phyloP scores from a whole-genome alignment of 768 basidiomycete species.

The Russula griseocarnosa region DNA sequence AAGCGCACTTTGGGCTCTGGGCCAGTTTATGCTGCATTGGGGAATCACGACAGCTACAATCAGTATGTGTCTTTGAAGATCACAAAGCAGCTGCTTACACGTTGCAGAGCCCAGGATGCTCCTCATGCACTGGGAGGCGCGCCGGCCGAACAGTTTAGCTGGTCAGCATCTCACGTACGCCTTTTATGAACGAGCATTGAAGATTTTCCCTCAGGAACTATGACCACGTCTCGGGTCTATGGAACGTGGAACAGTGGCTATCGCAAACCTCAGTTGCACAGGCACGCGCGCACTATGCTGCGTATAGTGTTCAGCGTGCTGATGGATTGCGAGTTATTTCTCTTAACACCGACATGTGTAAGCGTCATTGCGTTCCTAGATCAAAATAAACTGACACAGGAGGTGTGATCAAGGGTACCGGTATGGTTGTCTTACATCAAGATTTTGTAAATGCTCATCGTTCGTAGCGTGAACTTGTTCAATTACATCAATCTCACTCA shows the following conservation, averaged over 20 bases:
- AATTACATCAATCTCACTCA: slow-evolving; percentile 72
- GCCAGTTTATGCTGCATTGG: slow-evolving; percentile 71
- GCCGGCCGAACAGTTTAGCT: slow-evolving; percentile 60
- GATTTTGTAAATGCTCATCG: neutral
- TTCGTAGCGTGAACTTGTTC: slow-evolving; percentile 59
- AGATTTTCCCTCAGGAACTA: slow-evolving; percentile 54
- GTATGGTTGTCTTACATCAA: slow-evolving; percentile 28
- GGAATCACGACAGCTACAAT: slow-evolving; percentile 75
- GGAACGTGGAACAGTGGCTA: slow-evolving; percentile 70
- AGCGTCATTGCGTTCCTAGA: slow-evolving; percentile 31
- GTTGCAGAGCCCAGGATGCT: slow-evolving; percentile 53
- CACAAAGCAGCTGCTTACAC: neutral
- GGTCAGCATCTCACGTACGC: slow-evolving; percentile 38
- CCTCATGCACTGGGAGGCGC: slow-evolving; percentile 52
- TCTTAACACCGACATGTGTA: slow-evolving; percentile 74
- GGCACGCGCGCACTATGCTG: slow-evolving; percentile 67
- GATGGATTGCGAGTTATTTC: slow-evolving; percentile 71
- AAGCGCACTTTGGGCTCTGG: slow-evolving; percentile 57
- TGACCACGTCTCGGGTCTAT: slow-evolving; percentile 65
- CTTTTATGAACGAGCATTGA: neutral
- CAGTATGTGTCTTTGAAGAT: slow-evolving; percentile 40
- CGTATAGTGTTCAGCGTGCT: slow-evolving; percentile 60
- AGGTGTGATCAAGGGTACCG: slow-evolving; percentile 23
- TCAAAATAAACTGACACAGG: slow-evolving; percentile 8
- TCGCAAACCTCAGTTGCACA: slow-evolving; percentile 49